phyloP scores from a whole-genome alignment of 106 monocot genomes.

The Acorus calamus region DNA sequence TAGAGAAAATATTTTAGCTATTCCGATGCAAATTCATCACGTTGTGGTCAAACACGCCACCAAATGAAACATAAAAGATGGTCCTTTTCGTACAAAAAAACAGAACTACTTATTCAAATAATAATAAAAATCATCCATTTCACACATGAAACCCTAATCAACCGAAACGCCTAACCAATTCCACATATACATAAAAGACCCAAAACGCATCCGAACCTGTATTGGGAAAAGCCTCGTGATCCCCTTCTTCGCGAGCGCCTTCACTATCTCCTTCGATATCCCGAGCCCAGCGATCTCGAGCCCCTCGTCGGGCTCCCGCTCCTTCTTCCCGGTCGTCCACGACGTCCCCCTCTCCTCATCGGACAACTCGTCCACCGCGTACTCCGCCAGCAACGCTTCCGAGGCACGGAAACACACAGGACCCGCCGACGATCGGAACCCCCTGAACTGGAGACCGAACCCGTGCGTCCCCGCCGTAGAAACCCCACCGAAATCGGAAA shows the following conservation, averaged over 20 bases:
- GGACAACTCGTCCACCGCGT: no score
- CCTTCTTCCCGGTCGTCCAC: slow-evolving; percentile 50
- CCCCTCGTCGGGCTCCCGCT: slow-evolving; percentile 35
- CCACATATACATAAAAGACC: no score
- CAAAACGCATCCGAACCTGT: slow-evolving; percentile 37
- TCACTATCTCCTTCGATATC: slow-evolving; percentile 54
- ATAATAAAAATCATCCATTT: no score
- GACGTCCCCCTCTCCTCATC: slow-evolving; percentile 35
- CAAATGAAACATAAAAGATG: no score
- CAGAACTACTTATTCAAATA: no score
- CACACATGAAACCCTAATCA: no score
- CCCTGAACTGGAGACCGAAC: slow-evolving; percentile 14
- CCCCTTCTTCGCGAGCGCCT: slow-evolving; percentile 43
- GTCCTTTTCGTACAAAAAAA: no score
- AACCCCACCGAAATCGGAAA: not conserved
- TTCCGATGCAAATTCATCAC: no score
- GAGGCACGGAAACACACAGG: slow-evolving; percentile 4
- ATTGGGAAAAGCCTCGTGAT: slow-evolving; percentile 89
- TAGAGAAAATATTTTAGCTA: no score
- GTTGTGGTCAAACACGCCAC: no score
- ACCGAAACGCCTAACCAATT: no score
- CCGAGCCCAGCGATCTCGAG: slow-evolving; percentile 79
- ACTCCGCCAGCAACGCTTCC: no score
- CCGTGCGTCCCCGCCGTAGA: not conserved
- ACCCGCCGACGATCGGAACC: slow-evolving; percentile 32